These are phyloP conservation scores for Anthracocystis walkeri DNA, from an alignment of 1,284 basidiomycete species.

Conservation along the genomic window DNA sequence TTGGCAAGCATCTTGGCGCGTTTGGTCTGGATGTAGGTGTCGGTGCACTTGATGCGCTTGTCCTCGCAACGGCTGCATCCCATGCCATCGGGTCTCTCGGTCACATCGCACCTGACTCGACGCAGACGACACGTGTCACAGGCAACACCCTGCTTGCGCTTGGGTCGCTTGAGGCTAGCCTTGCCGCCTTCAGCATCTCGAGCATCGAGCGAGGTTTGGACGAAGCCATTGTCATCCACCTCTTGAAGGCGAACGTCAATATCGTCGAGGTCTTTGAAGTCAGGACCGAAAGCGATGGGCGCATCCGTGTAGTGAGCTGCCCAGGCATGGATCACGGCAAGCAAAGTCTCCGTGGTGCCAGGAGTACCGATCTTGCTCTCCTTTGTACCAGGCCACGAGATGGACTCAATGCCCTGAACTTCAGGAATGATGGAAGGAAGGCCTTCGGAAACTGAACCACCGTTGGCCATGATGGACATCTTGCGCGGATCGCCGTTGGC, in stretches of 20 bases:
- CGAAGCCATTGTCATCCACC: constrained; percentile 36
- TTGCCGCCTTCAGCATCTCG: constrained; percentile 25
- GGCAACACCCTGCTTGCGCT: constrained; percentile 67
- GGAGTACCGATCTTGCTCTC: constrained; percentile 59
- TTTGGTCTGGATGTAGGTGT: constrained; percentile 66
- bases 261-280: constrained; percentile 39
- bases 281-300: constrained; percentile 57
- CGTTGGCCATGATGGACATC: constrained; percentile 66
- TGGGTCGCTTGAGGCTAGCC: constrained; percentile 46
- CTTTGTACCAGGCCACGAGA: constrained; percentile 42
- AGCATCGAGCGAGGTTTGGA: constrained; percentile 11
- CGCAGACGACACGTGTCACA: constrained; percentile 67
- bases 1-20: constrained; percentile 43
- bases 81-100: constrained; percentile 62
- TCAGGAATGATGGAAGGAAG: constrained; percentile 38
- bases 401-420: constrained; percentile 23
- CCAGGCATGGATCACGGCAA: constrained; percentile 63
- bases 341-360: constrained; percentile 57
- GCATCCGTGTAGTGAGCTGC: constrained; percentile 63
- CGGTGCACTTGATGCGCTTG: constrained; percentile 66
- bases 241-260: constrained; percentile 27
- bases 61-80: constrained; percentile 67
- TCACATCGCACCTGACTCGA: constrained; percentile 64
- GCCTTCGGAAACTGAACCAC: constrained; percentile 45
- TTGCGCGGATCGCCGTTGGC: constrained; percentile 59